A percentile compares a stretch with the other conserved stretches of the same genome.
phyloP scores from a whole-genome alignment of 768 basidiomycete species.

The Suillus paluster region DNA sequence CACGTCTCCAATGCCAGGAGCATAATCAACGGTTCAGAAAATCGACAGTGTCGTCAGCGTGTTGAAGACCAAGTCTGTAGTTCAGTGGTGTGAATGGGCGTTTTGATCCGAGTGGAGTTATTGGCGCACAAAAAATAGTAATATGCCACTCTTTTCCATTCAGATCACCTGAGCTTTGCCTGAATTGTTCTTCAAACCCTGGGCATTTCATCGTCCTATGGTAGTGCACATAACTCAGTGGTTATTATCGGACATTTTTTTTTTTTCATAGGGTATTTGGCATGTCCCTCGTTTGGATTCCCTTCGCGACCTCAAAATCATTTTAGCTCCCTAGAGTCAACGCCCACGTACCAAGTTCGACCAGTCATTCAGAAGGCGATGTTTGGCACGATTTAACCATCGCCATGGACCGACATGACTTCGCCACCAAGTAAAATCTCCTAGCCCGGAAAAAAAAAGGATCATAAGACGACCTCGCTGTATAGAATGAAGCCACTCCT shows the following conservation, averaged over 20 bases:
- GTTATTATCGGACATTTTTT: neutral
- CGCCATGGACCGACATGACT: neutral
- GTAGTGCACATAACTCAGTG: neutral
- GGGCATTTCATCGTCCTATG: neutral
- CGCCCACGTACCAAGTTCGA: neutral
- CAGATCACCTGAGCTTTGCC: neutral
- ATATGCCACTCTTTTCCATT: neutral
- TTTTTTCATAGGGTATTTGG: neutral
- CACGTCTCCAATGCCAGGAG: neutral
- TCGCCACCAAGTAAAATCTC: neutral
- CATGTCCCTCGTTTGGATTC: neutral
- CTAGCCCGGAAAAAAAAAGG: neutral
- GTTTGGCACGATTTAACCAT: neutral
- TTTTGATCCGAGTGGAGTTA: neutral
- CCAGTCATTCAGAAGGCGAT: neutral
- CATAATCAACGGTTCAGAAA: neutral
- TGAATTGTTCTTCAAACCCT: neutral
- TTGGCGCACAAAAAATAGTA: neutral
- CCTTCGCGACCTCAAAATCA: conserved; percentile 5
- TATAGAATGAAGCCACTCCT: neutral
- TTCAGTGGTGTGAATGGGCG: neutral
- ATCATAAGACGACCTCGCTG: neutral
- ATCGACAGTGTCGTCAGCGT: neutral
- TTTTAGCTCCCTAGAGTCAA: neutral
- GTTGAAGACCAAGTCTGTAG: neutral